Conservation (phyloP, 208 protist species). For the Leishmania amazonensis region DNA sequence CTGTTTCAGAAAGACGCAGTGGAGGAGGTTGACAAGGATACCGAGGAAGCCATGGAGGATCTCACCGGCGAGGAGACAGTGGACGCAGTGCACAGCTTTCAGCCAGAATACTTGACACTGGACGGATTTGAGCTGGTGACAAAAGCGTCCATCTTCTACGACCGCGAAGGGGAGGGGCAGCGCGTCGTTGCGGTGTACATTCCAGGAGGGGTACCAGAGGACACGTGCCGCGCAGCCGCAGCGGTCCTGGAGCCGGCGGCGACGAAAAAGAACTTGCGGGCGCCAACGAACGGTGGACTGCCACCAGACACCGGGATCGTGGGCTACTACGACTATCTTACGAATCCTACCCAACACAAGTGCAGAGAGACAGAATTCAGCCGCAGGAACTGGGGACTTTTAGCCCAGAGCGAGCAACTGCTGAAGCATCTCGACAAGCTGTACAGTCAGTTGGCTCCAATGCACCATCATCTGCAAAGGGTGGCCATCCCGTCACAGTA, state of each 20-base stretch:
- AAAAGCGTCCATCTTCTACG: slow-evolving; percentile 50
- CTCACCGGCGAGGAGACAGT: slow-evolving; percentile 72
- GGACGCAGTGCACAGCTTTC: slow-evolving; percentile 38
- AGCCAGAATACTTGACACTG: slow-evolving; percentile 58
- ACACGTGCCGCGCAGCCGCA: slow-evolving; percentile 56
- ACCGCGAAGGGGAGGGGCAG: slow-evolving; percentile 46
- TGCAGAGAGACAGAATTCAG: slow-evolving; percentile 89
- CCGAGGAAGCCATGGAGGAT: slow-evolving; percentile 30
- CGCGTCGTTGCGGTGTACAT: slow-evolving; percentile 77
- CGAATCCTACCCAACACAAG: slow-evolving; percentile 75
- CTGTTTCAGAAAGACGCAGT: slow-evolving; percentile 20
- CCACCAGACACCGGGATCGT: slow-evolving; percentile 89
- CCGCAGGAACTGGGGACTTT: slow-evolving; percentile 63
- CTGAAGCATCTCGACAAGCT: slow-evolving; percentile 61
- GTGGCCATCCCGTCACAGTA: slow-evolving; percentile 74
- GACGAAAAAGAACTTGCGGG: slow-evolving; percentile 77
- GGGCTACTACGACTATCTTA: slow-evolving; percentile 93
- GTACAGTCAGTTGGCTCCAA: slow-evolving; percentile 67
- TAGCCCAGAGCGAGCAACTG: slow-evolving; percentile 48
- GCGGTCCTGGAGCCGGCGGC: slow-evolving; percentile 63
- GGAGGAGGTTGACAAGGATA: slow-evolving; percentile 12
- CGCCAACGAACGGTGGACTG: slow-evolving; percentile 75
- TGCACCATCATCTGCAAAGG: slow-evolving; percentile 78
- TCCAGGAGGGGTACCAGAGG: slow-evolving; percentile 41
- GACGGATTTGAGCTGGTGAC: slow-evolving; percentile 72